Evolutionary conservation across 1,139 yeast genomes (phyloP), one percentile per base, ranked within the genome.

Genomic region (Protomyces gravidus): DNA sequence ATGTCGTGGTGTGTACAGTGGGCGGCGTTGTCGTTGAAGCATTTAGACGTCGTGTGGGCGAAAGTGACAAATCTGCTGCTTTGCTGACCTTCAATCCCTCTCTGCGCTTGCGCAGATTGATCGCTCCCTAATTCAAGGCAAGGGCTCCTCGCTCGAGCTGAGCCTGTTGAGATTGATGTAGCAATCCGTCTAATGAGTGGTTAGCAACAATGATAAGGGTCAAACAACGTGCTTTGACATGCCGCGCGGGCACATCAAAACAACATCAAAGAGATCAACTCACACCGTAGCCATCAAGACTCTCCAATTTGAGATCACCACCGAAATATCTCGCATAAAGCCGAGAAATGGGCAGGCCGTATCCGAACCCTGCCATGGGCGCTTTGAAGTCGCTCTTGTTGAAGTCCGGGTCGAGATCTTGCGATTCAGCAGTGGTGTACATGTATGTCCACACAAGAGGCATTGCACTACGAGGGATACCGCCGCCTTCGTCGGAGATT

Each of bases 321-420:
- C 96, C 95, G 70, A 89, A 89, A 70, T 89, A 89, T 65, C 92
- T 84, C 0, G 96, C 90, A 66, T 89, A 89, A 45, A 89, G 76
- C 63, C 96, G 74, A 51, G 92, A 84, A 61, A 89, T 84, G 1
- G 96, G 96, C 67, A 89, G 77, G 0, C 97, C 96, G 68, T 89
- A 90, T 36, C 96, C 96, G 67, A 86, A 86, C 0, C 96, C 97
- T 19, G 96, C 96, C 88, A 89, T 85, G 60, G 96, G 97, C 1
- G 96, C 95, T 71, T 82, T 82, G 72, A 84, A 84, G 61, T 84
- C 83, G 30, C 80, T 75, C 65, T 76, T 79, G 45, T 62, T 62
- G 48, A 72, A 68, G 62, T 81, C 86, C 0, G 83, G 79, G 62
- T 85, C 90, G 59, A 85, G 73, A 25, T 77, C 79, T 67, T 83